Evolutionary conservation across 148 eudicot genomes (phyloP), one percentile per base, ranked within the genome.

Genomic region (Vaccinium corymbosum): DNA sequence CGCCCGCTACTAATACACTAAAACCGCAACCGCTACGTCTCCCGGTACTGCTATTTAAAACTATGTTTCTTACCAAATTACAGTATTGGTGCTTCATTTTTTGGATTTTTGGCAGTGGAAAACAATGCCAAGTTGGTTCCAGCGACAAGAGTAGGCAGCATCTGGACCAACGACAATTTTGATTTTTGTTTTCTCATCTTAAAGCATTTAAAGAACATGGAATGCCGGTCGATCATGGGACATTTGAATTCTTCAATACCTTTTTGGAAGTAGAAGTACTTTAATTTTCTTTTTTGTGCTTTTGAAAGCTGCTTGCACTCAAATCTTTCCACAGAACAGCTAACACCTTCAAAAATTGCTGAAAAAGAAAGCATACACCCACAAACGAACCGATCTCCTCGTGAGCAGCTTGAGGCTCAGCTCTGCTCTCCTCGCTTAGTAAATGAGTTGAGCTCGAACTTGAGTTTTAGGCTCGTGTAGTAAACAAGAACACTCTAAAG

Each of bases 171-270:
- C 53, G 79, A 19, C 79, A 76, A 20, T 42, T 76, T 48, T 48
- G 6, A 11, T 50, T 22, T 25, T 77, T 1, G 57, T 50, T 51
- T 25, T 51, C 25, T 49, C 52, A 12, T 77, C 12, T 22, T 9
- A 77, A 25, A 32, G 35, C 6, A 9, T 46, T 75, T 19, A 75
- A 75, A 77, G 38, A 25, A 77, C 80, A 77, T 77, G 80, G 59
- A 51, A 25, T 77, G 80, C 80, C 80, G 25, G 59, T 22, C 38
- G 19, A 77, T 25, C 59, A 77, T 51, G 29, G 80, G 19, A 51
- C 59, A 77, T 77, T 77, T 49, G 29, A 6, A 48, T 49, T 77
- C 50, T 6, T 68, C 38, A 68, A 13, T 13, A 68, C 3, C 73
- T 27, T 68, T 29, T 29, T 68, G 16, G 14, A 27, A 68, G 35